phyloP scores from a whole-genome alignment of 441 rosid species.

The Pelargonium myrrhifolium region DNA sequence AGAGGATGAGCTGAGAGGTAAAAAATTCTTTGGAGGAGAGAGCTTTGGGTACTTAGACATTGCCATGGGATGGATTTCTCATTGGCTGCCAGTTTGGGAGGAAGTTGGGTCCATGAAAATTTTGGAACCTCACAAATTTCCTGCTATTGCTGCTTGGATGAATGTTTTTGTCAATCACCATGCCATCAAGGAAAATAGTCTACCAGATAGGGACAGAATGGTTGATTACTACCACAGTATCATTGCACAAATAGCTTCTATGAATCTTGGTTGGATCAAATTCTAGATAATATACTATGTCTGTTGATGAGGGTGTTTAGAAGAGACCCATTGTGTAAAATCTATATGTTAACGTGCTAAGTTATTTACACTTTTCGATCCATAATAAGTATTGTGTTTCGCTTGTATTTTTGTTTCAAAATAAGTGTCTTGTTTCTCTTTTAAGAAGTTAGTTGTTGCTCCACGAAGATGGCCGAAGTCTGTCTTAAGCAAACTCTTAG shows the following conservation, averaged over 20 bases:
- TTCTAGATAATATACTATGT: too few relatives aligned
- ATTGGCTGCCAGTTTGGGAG: conserved; percentile 24
- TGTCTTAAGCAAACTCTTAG: too few relatives aligned
- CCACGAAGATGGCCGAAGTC: too few relatives aligned
- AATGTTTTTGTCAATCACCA: conserved; percentile 21
- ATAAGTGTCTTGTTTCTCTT: too few relatives aligned
- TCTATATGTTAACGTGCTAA: too few relatives aligned
- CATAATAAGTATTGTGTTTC: too few relatives aligned
- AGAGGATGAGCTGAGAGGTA: conserved; percentile 26
- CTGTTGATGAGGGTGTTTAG: too few relatives aligned
- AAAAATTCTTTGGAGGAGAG: conserved; percentile 28
- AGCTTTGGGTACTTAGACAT: conserved; percentile 30
- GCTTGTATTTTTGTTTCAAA: too few relatives aligned
- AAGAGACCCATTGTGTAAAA: too few relatives aligned
- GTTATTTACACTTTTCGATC: too few relatives aligned
- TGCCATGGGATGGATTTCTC: conserved; percentile 24
- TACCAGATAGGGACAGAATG: conserved; percentile 26
- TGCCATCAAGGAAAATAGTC: conserved; percentile 13
- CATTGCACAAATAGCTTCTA: neutral
- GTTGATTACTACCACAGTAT: conserved; percentile 16
- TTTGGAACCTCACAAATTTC: conserved; percentile 13
- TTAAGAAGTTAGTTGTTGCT: too few relatives aligned
- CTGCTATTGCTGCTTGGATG: conserved; percentile 19
- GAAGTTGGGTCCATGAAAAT: conserved; percentile 21
- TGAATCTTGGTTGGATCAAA: neutral